phyloP scores from a whole-genome alignment of 169 alveolate genomes.

The Besnoitia besnoiti region DNA sequence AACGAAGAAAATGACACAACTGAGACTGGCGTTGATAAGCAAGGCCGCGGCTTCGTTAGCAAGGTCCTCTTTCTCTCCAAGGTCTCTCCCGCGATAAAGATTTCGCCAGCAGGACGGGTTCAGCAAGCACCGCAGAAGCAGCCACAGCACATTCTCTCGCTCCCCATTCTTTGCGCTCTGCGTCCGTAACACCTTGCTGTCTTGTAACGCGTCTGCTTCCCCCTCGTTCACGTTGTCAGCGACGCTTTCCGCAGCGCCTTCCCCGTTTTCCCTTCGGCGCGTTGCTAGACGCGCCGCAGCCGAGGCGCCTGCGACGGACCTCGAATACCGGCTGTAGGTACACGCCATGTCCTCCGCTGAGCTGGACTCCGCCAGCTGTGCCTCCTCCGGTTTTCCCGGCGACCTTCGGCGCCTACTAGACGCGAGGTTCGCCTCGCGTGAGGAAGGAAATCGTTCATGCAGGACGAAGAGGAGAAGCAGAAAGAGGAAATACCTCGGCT shows the following conservation, averaged over 20 bases:
- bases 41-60: neutral
- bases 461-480: neutral
- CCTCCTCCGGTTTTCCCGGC: neutral
- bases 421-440: neutral
- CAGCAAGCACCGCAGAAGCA: neutral
- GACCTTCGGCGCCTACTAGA: too few species aligned
- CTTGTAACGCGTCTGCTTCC: too few species aligned
- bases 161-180: neutral
- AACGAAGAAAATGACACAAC: neutral
- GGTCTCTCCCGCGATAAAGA: neutral
- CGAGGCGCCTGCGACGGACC: too few species aligned
- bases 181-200: too few species aligned
- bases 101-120: neutral
- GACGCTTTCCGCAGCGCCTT: too few species aligned
- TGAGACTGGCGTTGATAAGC: neutral
- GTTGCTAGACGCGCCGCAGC: neutral
- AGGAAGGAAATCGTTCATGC: neutral
- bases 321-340: neutral
- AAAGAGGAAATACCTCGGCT: neutral
- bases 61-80: neutral
- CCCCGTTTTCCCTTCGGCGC: neutral
- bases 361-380: neutral
- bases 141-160: neutral
- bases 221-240: too few species aligned
- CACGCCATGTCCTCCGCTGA: neutral